These are phyloP conservation scores for Rhizophagus clarus DNA, from an alignment of 192 early-diverging fungal species.

Conservation along the genomic window DNA sequence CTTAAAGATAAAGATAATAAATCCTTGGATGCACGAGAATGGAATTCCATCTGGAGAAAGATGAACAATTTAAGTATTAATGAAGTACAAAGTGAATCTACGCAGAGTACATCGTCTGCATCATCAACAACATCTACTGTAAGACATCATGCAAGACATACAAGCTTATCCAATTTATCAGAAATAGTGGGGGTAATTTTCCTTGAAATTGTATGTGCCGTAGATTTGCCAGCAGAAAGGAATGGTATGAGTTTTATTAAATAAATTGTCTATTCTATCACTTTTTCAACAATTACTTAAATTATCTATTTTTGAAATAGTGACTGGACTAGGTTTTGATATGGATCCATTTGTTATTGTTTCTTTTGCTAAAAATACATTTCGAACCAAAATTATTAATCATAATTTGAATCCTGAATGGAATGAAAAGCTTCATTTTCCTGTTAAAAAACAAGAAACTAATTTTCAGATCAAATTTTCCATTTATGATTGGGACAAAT, in stretches of 20 bases:
- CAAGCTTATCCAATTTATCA: neutral
- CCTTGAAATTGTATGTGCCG: slow-evolving; percentile 45
- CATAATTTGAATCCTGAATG: slow-evolving; percentile 74
- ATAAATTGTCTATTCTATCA: neutral
- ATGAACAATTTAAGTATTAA: slow-evolving; percentile 17
- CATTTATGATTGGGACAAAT: slow-evolving; percentile 76
- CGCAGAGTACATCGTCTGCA: too few species aligned
- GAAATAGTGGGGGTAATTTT: slow-evolving; percentile 39
- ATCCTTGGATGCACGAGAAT: slow-evolving; percentile 25
- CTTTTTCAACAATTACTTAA: neutral
- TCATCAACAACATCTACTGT: neutral
- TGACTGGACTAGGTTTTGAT: slow-evolving; percentile 64
- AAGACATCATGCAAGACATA: neutral
- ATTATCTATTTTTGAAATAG: slow-evolving; percentile 19
- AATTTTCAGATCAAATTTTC: slow-evolving; percentile 56
- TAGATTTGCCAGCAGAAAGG: slow-evolving; percentile 37
- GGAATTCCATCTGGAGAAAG: slow-evolving; percentile 22
- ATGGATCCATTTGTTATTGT: slow-evolving; percentile 85
- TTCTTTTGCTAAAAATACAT: slow-evolving; percentile 69
- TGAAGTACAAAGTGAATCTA: neutral
- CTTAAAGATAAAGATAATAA: slow-evolving; percentile 26
- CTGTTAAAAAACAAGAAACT: slow-evolving; percentile 46
- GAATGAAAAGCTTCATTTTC: slow-evolving; percentile 74
- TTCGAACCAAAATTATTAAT: slow-evolving; percentile 63
- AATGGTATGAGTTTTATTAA: slow-evolving; percentile 34